A percentile compares a stretch with the other conserved stretches of the same genome.
These are phyloP conservation scores for Prunus kanzakura DNA, from an alignment of 306 rosid species.

Conservation along the genomic window DNA sequence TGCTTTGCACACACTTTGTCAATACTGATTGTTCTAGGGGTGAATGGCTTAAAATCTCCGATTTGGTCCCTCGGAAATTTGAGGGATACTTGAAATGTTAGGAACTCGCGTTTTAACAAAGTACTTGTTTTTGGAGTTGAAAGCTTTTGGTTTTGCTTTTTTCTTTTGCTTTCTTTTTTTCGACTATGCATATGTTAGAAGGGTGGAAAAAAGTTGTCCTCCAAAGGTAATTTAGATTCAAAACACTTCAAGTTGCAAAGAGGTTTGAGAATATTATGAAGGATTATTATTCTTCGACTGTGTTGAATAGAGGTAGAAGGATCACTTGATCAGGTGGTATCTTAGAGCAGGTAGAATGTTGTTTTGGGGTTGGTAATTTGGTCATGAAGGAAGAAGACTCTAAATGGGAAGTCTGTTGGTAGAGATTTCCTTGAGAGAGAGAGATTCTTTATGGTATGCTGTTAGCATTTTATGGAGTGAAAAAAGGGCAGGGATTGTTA, in stretches of 20 bases:
- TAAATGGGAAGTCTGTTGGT: no score
- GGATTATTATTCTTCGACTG: neutral
- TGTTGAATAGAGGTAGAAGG: neutral
- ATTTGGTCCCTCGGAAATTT: neutral
- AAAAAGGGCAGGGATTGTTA: no score
- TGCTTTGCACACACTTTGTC: neutral
- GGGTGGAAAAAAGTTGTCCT: no score
- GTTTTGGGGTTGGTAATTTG: neutral
- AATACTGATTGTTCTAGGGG: no score
- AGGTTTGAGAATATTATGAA: no score
- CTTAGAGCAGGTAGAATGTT: neutral
- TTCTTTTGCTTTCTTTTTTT: neutral
- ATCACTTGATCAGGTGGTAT: neutral
- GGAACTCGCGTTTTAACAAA: neutral
- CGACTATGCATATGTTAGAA: neutral
- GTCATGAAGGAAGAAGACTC: neutral
- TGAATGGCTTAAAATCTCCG: neutral
- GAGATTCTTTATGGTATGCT: neutral
- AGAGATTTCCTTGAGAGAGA: no score
- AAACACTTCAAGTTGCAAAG: no score
- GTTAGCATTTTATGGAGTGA: no score
- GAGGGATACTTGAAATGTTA: neutral
- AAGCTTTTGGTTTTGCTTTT: slow-evolving; percentile 10
- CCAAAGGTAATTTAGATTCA: no score
- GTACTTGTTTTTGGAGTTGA: slow-evolving; percentile 1